A percentile compares a stretch with the other conserved stretches of the same genome.
Conservation (phyloP, 805 yeast genomes). For the Kodamaea fukazawae region DNA sequence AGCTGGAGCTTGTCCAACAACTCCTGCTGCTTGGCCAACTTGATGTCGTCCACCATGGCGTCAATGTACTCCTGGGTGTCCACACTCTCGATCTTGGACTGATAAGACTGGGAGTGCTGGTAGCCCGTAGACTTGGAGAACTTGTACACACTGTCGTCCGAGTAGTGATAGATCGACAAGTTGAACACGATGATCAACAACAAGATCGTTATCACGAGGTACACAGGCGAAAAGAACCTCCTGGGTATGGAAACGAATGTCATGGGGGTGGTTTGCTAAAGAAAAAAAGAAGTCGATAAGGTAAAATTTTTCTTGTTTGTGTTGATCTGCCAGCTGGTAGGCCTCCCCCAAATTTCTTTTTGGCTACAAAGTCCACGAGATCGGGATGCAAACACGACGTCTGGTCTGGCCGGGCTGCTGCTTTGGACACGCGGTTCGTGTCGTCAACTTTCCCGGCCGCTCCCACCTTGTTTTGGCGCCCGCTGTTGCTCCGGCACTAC, state of each 20-base stretch:
- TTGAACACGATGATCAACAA: conserved; percentile 10
- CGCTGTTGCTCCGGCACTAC: too few relatives aligned
- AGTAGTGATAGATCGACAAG: conserved; percentile 8
- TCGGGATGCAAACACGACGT: too few relatives aligned
- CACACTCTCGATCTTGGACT: conserved; percentile 8
- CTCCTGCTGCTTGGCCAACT: conserved; percentile 11
- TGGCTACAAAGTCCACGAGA: too few relatives aligned
- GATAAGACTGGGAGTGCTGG: conserved; percentile 1
- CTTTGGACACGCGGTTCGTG: too few relatives aligned
- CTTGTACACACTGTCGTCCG: background rate
- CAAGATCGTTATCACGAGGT: conserved; percentile 9
- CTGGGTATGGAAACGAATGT: conserved; percentile 11
- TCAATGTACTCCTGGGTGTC: conserved; percentile 10
- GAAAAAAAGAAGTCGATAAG: background rate
- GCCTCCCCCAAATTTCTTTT: background rate
- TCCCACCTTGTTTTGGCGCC: too few relatives aligned
- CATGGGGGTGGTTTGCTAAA: conserved; percentile 1
- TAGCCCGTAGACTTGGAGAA: background rate
- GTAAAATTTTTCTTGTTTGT: background rate
- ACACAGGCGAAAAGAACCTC: conserved; percentile 13
- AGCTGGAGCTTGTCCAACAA: conserved; percentile 10
- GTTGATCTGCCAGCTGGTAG: background rate
- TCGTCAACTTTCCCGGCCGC: too few relatives aligned
- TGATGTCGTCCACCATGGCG: conserved; percentile 9
- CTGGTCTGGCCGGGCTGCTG: too few relatives aligned